A percentile compares a stretch with the other conserved stretches of the same genome.
Evolutionary conservation across 2,329 filamentous ascomycete species (phyloP).

Genomic region (Ophiostoma montium): DNA sequence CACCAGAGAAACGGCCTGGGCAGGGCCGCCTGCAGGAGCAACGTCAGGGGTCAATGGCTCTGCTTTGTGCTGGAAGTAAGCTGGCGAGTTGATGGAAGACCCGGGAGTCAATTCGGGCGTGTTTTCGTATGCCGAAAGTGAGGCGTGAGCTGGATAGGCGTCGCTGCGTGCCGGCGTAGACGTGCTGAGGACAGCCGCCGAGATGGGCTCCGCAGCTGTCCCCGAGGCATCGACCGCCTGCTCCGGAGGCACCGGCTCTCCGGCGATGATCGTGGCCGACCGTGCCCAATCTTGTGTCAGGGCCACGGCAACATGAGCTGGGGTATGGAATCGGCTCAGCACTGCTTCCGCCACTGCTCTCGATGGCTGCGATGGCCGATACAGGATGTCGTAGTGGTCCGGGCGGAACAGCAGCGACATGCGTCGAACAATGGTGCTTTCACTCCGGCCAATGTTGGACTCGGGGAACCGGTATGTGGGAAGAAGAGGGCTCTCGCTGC

Average conservation of each 20-base stretch:
- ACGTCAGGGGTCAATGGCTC: constrained; percentile 4
- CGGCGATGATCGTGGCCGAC: background rate
- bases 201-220: background rate
- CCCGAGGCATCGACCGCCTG: background rate
- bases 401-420: constrained; percentile 51
- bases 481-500: constrained; percentile 62
- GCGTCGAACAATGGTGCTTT: constrained; percentile 31
- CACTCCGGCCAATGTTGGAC: constrained; percentile 32
- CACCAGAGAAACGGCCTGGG: constrained; percentile 12
- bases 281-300: background rate
- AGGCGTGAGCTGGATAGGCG: background rate
- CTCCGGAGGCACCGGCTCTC: background rate
- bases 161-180: background rate
- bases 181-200: no score
- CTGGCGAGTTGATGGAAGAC: constrained; percentile 1
- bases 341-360: background rate
- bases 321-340: background rate
- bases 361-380: constrained; percentile 26
- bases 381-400: constrained; percentile 90
- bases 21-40: constrained; percentile 10
- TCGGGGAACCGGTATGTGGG: constrained; percentile 55
- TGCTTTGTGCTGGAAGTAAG: background rate
- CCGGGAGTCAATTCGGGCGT: constrained; percentile 4
- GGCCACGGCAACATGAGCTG: background rate
- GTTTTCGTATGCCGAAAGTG: constrained; percentile 1